These are phyloP conservation scores for Phyllosticta citrichinensis DNA, from an alignment of 2,329 filamentous ascomycete genomes.

Conservation along the genomic window DNA sequence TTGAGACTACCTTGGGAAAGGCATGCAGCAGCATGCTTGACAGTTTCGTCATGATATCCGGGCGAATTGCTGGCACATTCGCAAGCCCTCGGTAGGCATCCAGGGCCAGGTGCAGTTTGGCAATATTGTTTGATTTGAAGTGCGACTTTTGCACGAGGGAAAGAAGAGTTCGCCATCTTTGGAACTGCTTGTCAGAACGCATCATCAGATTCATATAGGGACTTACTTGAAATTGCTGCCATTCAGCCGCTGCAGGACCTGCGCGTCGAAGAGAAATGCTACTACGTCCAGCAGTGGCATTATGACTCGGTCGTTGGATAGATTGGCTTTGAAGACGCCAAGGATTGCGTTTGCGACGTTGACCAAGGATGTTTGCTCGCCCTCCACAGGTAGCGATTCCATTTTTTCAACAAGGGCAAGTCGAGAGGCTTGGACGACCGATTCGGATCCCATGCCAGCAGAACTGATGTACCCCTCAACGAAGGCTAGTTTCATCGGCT, in stretches of 20 bases:
- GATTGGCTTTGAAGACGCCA: constrained; percentile 20
- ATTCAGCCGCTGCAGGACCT: constrained; percentile 30
- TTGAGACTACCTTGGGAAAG: constrained; percentile 45
- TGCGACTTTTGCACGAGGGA: constrained; percentile 65
- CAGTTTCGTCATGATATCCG: constrained; percentile 57
- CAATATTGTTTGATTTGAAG: constrained; percentile 72
- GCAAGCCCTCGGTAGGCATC: constrained; percentile 68
- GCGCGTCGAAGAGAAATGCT: constrained; percentile 54
- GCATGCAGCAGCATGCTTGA: constrained; percentile 66
- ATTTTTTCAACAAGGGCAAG: constrained; percentile 47
- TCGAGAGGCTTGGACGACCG: constrained; percentile 59
- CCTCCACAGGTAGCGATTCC: constrained; percentile 16
- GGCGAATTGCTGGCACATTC: constrained; percentile 37
- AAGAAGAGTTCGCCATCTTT: constrained; percentile 52
- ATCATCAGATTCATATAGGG: constrained; percentile 6
- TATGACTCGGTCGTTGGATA: constrained; percentile 55
- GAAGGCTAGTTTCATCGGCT: constrained; percentile 31
- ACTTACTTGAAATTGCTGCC: constrained; percentile 45
- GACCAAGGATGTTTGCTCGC: constrained; percentile 16
- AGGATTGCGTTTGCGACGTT: constrained; percentile 20
- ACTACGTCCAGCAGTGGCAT: constrained; percentile 68
- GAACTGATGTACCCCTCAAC: constrained; percentile 61
- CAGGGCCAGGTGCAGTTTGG: constrained; percentile 70
- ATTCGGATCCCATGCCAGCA: constrained; percentile 68
- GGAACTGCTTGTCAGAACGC: not conserved